Base-by-base conservation (phyloP, 2,329 filamentous ascomycete species). In the Colletotrichum tropicale region DNA sequence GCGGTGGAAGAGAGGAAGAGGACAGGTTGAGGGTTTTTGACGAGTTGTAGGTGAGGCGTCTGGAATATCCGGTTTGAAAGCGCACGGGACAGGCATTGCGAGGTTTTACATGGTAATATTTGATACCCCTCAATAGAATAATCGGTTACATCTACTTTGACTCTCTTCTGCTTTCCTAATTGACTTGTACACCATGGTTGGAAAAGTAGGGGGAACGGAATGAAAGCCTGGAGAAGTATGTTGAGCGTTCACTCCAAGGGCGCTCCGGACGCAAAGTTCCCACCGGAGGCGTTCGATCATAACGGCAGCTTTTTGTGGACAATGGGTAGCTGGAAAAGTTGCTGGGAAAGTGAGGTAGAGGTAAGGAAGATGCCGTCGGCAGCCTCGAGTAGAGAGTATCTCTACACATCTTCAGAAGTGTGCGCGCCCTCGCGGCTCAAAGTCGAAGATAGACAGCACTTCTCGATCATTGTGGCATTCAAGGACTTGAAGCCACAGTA, bases 1-100 rank as follows among this genome's bases (percentile, higher is more conserved):
- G 79, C 74, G 78, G 77, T 12, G 70, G 52, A 28, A 78, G 70
- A 38, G 64, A 80, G 34, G 80, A 81, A 43, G 83, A 82, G 18
- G 87, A 87, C 71, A 80, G 82, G 74, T 79, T 89, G 56, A 84
- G 85, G 70, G 82, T 82, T 21, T 87, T 89, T 80, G 87, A 89
- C 72, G 88, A 89, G 81, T 79, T 89, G 67, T 89, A 80, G 84
- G 15, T 12, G 30, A 32, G 26, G 26, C 28, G 21, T 26, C 15
- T 12, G 12, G 18, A 26, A 21, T 28, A 38, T 34, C 12, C 16
- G 26, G 28, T 30, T 52, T 38, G n/a, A 15, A n/a, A 24, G n/a
- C n/a, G 26, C 32, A 34, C 24, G 34, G 34, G 13, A 26, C 24
- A 18, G 24, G 60, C 66, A 66, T 38, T 56, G 21, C 58, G 38